Percentiles rank a stretch among this genome's conserved stretches.
These are phyloP conservation scores for Hydrangea macrophylla DNA, from an alignment of 148 eudicot genomes.

Conservation along the genomic window DNA sequence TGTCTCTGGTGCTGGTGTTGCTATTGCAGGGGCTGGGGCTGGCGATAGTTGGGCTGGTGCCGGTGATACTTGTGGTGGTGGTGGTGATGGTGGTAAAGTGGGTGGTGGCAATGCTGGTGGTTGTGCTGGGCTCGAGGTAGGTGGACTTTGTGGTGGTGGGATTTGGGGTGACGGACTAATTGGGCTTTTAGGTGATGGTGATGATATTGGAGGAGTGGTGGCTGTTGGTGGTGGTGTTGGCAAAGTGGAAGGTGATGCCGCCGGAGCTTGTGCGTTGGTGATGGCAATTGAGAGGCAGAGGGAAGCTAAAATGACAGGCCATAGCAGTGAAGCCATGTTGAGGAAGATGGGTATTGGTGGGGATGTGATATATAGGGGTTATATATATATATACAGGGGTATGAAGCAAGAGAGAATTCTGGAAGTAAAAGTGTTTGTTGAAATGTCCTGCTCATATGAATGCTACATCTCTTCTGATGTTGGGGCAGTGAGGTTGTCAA, in stretches of 20 bases:
- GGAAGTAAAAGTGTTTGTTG: no score
- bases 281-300: constrained; percentile 27
- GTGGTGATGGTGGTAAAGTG: constrained; percentile 22
- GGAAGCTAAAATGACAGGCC: constrained; percentile 31
- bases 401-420: constrained; percentile 29
- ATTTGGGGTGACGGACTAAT: constrained; percentile 22
- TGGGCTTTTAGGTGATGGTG: constrained; percentile 23
- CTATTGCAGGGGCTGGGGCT: constrained; percentile 27
- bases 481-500: constrained; percentile 4
- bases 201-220: constrained; percentile 18
- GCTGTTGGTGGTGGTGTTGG: constrained; percentile 37
- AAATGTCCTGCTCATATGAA: constrained; percentile 32
- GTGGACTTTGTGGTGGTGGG: constrained; percentile 32
- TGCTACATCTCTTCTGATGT: constrained; percentile 38
- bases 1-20: constrained; percentile 22
- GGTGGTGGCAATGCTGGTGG: constrained; percentile 25
- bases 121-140: constrained; percentile 23
- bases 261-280: constrained; percentile 64
- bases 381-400: no score
- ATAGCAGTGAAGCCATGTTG: constrained; percentile 33
- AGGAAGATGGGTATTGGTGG: constrained; percentile 4
- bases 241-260: constrained; percentile 47
- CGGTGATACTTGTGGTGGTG: constrained; percentile 29
- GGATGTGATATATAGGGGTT: constrained; percentile 35
- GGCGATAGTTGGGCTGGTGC: constrained; percentile 32